Evolutionary conservation across 352 stramenopile genomes (phyloP).

Genomic region (Phytophthora podocarpi): DNA sequence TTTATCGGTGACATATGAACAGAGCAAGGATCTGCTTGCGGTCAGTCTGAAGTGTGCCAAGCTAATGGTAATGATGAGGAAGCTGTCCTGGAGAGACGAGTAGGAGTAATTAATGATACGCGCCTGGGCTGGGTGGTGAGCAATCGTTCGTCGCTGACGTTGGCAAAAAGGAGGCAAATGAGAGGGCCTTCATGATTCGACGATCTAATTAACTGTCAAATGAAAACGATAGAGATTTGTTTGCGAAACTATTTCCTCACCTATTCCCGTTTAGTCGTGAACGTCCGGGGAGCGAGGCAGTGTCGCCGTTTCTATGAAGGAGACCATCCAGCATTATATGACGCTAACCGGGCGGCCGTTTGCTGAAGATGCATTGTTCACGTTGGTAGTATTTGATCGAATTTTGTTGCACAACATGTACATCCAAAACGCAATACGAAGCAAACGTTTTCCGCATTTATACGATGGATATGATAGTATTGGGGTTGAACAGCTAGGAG

Average conservation of each 20-base stretch:
- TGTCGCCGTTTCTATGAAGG: background rate
- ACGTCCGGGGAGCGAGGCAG: background rate
- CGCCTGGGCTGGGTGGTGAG: background rate
- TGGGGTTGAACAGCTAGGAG: background rate
- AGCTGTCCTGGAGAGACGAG: background rate
- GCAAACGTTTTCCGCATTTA: background rate
- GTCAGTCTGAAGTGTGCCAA: no score
- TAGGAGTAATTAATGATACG: background rate
- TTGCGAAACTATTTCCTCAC: conserved; percentile 12
- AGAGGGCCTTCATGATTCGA: background rate
- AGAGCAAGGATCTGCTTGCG: no score
- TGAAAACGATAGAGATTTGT: background rate
- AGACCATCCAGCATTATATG: conserved; percentile 1
- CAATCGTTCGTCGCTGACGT: background rate
- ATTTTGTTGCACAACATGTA: conserved; percentile 6
- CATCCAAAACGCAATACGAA: background rate
- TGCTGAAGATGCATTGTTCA: conserved; percentile 12
- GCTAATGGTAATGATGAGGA: no score
- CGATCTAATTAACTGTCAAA: background rate
- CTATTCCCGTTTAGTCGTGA: conserved; percentile 8
- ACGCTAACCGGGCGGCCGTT: background rate
- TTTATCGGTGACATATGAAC: no score
- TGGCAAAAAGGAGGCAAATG: background rate
- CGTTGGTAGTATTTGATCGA: background rate
- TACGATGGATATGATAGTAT: background rate